Percentiles rank a stretch among this genome's conserved stretches.
These are phyloP conservation scores for Canariomyces notabilis DNA, from an alignment of 2,329 filamentous ascomycete genomes.

Conservation along the genomic window DNA sequence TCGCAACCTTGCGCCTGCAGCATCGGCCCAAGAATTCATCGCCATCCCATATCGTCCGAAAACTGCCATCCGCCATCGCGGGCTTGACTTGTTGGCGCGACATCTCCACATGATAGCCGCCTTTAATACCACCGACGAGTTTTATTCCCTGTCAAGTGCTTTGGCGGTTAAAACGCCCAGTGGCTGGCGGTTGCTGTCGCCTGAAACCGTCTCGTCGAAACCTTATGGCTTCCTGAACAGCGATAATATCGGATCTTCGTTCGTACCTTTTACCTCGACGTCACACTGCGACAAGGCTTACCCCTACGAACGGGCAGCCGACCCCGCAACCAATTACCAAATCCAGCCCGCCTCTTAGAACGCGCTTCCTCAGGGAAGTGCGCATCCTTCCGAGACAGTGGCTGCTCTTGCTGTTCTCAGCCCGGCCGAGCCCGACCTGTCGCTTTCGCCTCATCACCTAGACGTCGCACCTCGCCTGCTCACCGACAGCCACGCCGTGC, in stretches of 20 bases:
- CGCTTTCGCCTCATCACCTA: constrained; percentile 53
- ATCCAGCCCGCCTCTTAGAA: constrained; percentile 1
- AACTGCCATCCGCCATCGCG: constrained; percentile 15
- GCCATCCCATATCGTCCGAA: constrained; percentile 15
- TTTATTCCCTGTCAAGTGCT: constrained; percentile 5
- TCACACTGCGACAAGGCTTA: constrained; percentile 10
- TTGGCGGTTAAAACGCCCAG: neutral
- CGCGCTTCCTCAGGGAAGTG: constrained; percentile 35
- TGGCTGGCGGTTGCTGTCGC: neutral
- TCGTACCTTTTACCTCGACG: constrained; percentile 7
- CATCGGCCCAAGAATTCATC: constrained; percentile 22
- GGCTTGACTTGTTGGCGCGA: constrained; percentile 6
- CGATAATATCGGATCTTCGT: constrained; percentile 13
- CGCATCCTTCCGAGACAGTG: constrained; percentile 38
- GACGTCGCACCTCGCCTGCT: constrained; percentile 51
- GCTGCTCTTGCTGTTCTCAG: constrained; percentile 52
- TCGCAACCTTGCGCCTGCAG: constrained; percentile 24
- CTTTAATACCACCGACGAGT: no score
- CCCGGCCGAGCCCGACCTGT: constrained; percentile 51
- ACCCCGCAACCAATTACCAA: neutral
- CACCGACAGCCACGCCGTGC: constrained; percentile 44
- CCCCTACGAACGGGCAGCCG: neutral
- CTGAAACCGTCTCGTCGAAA: constrained; percentile 4
- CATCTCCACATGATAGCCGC: constrained; percentile 3
- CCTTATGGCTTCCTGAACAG: constrained; percentile 7